These are phyloP conservation scores for Physocladia obscura DNA, from an alignment of 192 early-diverging fungal genomes.

Conservation along the genomic window DNA sequence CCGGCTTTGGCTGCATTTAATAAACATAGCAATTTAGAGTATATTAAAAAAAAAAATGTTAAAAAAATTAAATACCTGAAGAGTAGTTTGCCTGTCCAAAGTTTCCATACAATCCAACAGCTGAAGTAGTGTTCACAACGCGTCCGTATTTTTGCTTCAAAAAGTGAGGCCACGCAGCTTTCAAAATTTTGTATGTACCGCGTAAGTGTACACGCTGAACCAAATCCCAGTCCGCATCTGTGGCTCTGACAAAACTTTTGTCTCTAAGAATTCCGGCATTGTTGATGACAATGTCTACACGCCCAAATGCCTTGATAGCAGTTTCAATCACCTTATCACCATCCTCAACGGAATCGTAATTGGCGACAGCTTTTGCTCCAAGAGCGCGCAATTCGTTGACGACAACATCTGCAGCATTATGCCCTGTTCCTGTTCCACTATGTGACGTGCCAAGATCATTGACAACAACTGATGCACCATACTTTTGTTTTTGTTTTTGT, in stretches of 20 bases:
- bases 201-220: slow-evolving; percentile 87
- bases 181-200: slow-evolving; percentile 90
- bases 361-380: slow-evolving; percentile 89
- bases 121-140: slow-evolving; percentile 92
- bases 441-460: slow-evolving; percentile 78
- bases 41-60: background rate
- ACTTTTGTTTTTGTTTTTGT: slow-evolving; percentile 15
- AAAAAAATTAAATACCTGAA: slow-evolving; percentile 38
- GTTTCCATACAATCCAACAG: slow-evolving; percentile 92
- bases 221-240: slow-evolving; percentile 92
- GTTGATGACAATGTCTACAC: slow-evolving; percentile 80
- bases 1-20: slow-evolving; percentile 76
- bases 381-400: slow-evolving; percentile 76
- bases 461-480: slow-evolving; percentile 88
- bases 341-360: slow-evolving; percentile 91
- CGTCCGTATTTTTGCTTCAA: slow-evolving; percentile 91
- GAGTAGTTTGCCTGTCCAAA: slow-evolving; percentile 93
- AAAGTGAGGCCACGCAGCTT: slow-evolving; percentile 96
- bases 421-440: slow-evolving; percentile 41
- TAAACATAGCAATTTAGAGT: background rate
- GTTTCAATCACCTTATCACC: slow-evolving; percentile 92
- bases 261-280: slow-evolving; percentile 97
- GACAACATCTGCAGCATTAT: slow-evolving; percentile 67
- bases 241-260: slow-evolving; percentile 87
- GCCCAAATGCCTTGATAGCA: slow-evolving; percentile 77